Evolutionary conservation across 352 stramenopile genomes (phyloP), one percentile per base, ranked within the genome.

Genomic region (Pythium coloratum): DNA sequence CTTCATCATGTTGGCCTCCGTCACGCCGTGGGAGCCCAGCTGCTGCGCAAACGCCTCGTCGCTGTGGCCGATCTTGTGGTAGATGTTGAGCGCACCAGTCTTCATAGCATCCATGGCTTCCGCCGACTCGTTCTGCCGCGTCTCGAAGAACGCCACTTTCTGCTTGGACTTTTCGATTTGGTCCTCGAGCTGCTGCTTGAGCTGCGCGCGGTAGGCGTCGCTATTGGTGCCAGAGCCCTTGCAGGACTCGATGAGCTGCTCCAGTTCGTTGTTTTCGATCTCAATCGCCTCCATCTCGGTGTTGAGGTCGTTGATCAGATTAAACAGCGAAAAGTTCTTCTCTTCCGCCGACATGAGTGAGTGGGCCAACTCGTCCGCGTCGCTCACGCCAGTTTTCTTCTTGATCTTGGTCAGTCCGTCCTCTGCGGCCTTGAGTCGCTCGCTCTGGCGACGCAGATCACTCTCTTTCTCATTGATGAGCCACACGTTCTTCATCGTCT

Each of bases 281-380:
- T 96, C 89, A 36, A 94, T 68, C 18, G 75, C 77, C 71, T 96
- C 86, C 81, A 97, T 97, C 62, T 97, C 90, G 2, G 83, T 94
- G 73, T 93, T 98, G 42, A 97, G 75, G 56, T 97, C 89, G 73
- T 97, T 98, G 73, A 98, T 94, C 70, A 97, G 91, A 62, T 97
- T 98, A 71, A 98, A 98, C 18, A 98, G 81, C 50, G 85, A 96
- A 64, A 98, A 98, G 74, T 98, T 98, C 72, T 98, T 97, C 65
- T 98, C 92, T 51, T 98, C 93, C 2, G 90, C 90, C 46, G 88
- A 76, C 47, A 97, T 53, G 46, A 98, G 86, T 30, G 84, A 90
- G 40, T 85, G 79, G 18, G 94, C 86, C 40, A 98, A 75, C 55
- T 94, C 88, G 8, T 93, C 75, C 28, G 95, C 79, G 72, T 96